A percentile compares a stretch with the other conserved stretches of the same genome.
Conservation (phyloP, 805 yeast species). For the Myxozyma nipponensis region DNA sequence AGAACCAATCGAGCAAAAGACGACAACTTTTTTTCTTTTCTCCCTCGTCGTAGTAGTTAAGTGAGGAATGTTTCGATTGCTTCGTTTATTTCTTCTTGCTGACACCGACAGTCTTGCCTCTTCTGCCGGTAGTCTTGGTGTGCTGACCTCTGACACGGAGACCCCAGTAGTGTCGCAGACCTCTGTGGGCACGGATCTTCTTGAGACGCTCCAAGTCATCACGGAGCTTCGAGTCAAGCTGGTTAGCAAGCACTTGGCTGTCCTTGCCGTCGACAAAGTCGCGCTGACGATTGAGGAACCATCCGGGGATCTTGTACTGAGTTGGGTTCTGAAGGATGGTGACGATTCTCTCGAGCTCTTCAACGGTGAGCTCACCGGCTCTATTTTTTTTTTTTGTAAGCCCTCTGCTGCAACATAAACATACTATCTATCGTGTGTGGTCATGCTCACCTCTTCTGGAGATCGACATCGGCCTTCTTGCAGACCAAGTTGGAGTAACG, state of each 20-base stretch:
- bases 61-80: not conserved
- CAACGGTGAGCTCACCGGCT: slow-evolving; percentile 99
- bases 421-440: not conserved
- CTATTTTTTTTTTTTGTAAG: slow-evolving; percentile 4
- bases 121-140: slow-evolving; percentile 99
- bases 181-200: slow-evolving; percentile 99
- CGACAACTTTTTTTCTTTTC: slow-evolving; percentile 3
- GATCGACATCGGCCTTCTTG: slow-evolving; percentile 99
- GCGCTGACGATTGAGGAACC: slow-evolving; percentile 99
- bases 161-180: slow-evolving; percentile 99
- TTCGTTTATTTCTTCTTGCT: slow-evolving; percentile 41
- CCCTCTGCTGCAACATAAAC: not conserved
- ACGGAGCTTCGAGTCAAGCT: slow-evolving; percentile 98
- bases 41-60: not conserved
- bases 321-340: slow-evolving; percentile 99
- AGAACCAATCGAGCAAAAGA: not conserved
- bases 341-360: slow-evolving; percentile 99
- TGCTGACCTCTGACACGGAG: slow-evolving; percentile 99
- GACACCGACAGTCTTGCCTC: slow-evolving; percentile 57
- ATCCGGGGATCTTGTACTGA: slow-evolving; percentile 98
- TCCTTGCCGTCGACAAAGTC: slow-evolving; percentile 98
- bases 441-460: slow-evolving; percentile 68
- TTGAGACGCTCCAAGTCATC: slow-evolving; percentile 99
- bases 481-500: slow-evolving; percentile 99
- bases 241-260: slow-evolving; percentile 98